phyloP scores from a whole-genome alignment of 2,329 filamentous ascomycete genomes.

The Neonectria sp. region DNA sequence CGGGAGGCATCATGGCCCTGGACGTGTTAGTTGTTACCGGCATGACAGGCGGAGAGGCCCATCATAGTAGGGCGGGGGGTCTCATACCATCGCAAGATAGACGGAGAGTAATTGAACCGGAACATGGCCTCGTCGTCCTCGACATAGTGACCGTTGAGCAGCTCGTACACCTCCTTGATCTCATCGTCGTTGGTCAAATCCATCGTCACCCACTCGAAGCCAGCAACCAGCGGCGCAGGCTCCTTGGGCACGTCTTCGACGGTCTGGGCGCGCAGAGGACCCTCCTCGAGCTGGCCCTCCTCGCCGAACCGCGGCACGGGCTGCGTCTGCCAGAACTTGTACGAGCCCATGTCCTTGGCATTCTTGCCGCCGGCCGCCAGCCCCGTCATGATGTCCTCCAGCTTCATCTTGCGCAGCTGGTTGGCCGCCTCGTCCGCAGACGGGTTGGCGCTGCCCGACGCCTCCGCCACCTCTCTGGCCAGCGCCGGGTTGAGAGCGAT shows the following conservation, averaged over 20 bases:
- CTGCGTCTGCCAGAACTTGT: constrained; percentile 99
- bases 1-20: constrained; percentile 94
- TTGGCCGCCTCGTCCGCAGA: constrained; percentile 63
- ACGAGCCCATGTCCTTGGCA: constrained; percentile 94
- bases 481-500: constrained; percentile 81
- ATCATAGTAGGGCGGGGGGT: too few relatives aligned
- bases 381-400: constrained; percentile 82
- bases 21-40: constrained; percentile 23
- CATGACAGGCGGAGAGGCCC: background rate
- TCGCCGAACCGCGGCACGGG: constrained; percentile 89
- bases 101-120: constrained; percentile 93
- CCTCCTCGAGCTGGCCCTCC: constrained; percentile 75
- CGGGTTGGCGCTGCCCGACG: constrained; percentile 54
- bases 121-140: constrained; percentile 98
- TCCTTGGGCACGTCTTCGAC: constrained; percentile 85
- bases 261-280: constrained; percentile 86
- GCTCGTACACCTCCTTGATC: constrained; percentile 91
- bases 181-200: constrained; percentile 84
- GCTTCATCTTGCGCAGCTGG: constrained; percentile 73
- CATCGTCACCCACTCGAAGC: constrained; percentile 95
- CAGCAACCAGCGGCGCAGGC: constrained; percentile 80
- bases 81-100: constrained; percentile 88
- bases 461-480: constrained; percentile 68
- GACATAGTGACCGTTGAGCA: constrained; percentile 95
- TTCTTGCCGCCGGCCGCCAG: constrained; percentile 87